Conservation (phyloP, 352 stramenopile species). For the Halophytophthora polymorphica region DNA sequence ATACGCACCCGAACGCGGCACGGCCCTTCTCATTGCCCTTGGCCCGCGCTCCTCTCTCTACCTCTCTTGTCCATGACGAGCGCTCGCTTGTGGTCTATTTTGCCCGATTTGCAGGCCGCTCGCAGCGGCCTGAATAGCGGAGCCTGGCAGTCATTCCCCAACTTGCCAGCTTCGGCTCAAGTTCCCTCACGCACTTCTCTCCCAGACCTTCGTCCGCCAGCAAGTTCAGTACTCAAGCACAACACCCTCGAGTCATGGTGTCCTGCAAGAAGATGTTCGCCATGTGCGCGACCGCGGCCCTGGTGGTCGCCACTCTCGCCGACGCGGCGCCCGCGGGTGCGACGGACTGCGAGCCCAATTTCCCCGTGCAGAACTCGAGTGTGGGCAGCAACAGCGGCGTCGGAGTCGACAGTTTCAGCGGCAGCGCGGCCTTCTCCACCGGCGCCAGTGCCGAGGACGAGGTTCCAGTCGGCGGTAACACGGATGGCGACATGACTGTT, state of each 20-base stretch:
- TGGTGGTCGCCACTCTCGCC: conserved; percentile 22
- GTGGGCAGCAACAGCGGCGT: background rate
- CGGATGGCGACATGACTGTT: background rate
- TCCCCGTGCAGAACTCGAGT: too few species aligned
- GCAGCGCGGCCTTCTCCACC: background rate
- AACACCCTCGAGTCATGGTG: conserved; percentile 16
- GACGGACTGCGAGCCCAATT: conserved; percentile 11
- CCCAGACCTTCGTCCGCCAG: conserved; percentile 13
- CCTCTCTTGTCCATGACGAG: too few species aligned
- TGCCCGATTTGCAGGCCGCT: conserved; percentile 6
- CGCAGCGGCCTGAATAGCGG: background rate
- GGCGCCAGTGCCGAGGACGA: background rate
- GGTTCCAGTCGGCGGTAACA: background rate
- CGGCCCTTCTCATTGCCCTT: too few species aligned
- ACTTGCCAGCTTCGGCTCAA: conserved; percentile 25
- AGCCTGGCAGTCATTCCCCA: conserved; percentile 19
- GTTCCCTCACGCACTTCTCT: conserved; percentile 23
- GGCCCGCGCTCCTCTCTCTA: too few species aligned
- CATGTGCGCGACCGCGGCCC: conserved; percentile 21
- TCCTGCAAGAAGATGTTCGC: conserved; percentile 30
- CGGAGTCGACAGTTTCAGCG: background rate
- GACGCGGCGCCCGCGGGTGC: conserved; percentile 8
- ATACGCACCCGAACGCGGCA: too few species aligned
- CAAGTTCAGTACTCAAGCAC: conserved; percentile 5
- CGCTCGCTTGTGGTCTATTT: too few species aligned